Evolutionary conservation across 805 yeast species (phyloP), one percentile per base, ranked within the genome.

Genomic region (Kodamaea jinghongensis): DNA sequence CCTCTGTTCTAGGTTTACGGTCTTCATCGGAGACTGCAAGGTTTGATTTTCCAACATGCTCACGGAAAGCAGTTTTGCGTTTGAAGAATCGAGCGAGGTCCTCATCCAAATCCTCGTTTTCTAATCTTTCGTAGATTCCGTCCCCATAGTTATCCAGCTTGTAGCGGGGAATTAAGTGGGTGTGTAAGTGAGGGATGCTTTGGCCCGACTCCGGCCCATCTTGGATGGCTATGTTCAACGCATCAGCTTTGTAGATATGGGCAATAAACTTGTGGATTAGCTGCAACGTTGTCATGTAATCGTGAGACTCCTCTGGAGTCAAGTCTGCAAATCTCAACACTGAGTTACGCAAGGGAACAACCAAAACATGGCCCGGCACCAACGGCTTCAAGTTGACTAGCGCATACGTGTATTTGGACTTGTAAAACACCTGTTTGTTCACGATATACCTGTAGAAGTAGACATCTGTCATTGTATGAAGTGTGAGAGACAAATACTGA

Each of bases 121-220:
- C 89, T 36, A 93, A 57, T 49, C 70, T 61, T n/a, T 65, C 66
- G 58, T 93, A 88, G 22, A 93, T 74, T 28, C 77, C 81, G 56
- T 87, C 96, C 1, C 88, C 88, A 31, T 57, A 65, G 1, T 65
- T 65, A 52, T 84, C 82, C 3, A 67, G 66, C 36, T 67, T 70
- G 56, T 74, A 80, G 29, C 99, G 72, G 5, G 99, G 99, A 14
- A 93, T 89, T 13, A 93, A 65, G 58, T 93, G 99, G 14, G 96
- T 84, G 60, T 93, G 99, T 20, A 91, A 72, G 61, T 93, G 99
- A 4, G 97, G 96, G 2, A 93, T 82, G n/a, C 90, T 78, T 58
- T 93, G 99, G 3, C 99, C 99, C 1, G 97, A 91, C 36, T 88
- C 88, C 0, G 89, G 86, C 0, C 99, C 99, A 58, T 93, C 99